Conservation (phyloP, 2,329 filamentous ascomycete species). For the Fusarium dimerum region DNA sequence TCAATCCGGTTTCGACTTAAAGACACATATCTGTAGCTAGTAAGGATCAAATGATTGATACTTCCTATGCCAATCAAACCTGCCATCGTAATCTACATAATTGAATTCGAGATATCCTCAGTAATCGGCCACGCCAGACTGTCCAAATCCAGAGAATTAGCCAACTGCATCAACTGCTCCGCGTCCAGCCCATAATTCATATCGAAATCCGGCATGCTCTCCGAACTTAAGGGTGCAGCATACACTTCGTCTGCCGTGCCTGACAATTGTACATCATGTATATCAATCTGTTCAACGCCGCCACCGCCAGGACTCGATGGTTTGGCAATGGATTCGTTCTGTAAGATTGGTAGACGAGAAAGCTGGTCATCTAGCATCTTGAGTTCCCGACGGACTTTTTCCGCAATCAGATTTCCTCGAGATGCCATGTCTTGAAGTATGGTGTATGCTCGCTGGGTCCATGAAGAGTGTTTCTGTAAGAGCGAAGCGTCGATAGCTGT, state of each 20-base stretch:
- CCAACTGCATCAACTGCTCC: conserved; percentile 21
- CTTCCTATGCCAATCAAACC: no score
- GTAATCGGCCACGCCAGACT: conserved; percentile 23
- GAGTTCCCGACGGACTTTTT: conserved; percentile 31
- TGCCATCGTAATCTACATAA: not conserved
- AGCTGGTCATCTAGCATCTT: conserved; percentile 13
- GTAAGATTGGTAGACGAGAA: not conserved
- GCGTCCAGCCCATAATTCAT: conserved; percentile 22
- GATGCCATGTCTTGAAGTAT: conserved; percentile 49
- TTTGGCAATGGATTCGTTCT: not conserved
- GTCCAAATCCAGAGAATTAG: conserved; percentile 21
- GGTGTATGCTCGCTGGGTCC: conserved; percentile 42
- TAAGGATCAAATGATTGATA: no score
- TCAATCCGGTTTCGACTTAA: no score
- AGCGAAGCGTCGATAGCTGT: conserved; percentile 38
- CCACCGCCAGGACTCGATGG: not conserved
- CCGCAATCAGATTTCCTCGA: conserved; percentile 46
- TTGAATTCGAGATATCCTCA: not conserved
- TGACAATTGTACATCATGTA: no score
- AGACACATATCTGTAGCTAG: no score
- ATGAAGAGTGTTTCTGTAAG: conserved; percentile 35
- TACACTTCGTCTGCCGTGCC: not conserved
- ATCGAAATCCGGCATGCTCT: not conserved
- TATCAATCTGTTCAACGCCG: no score
- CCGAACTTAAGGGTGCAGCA: not conserved